These are phyloP conservation scores for Luzula sylvatica DNA, from an alignment of 176 grass and related monocot genomes.

Conservation along the genomic window DNA sequence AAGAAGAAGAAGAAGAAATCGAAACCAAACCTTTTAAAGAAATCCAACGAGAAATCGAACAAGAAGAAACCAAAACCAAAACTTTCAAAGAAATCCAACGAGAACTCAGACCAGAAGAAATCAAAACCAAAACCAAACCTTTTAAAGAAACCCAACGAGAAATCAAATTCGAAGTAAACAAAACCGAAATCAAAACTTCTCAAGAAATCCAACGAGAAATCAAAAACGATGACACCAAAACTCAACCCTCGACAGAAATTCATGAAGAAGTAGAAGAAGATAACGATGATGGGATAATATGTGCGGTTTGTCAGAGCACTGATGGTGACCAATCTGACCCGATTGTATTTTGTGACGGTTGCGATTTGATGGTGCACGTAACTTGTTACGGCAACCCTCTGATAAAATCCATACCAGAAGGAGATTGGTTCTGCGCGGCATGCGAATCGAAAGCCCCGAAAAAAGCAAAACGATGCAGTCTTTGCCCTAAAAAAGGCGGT, in stretches of 20 bases:
- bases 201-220: background rate
- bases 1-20: slow-evolving; percentile 1
- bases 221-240: background rate
- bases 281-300: slow-evolving; percentile 61
- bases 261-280: slow-evolving; percentile 19
- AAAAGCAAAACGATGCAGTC: slow-evolving; percentile 38
- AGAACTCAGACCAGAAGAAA: slow-evolving; percentile 1
- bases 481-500: slow-evolving; percentile 56
- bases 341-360: slow-evolving; percentile 94
- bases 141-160: background rate
- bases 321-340: slow-evolving; percentile 77
- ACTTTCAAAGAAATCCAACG: background rate
- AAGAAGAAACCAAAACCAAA: slow-evolving; percentile 2
- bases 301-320: slow-evolving; percentile 69
- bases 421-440: slow-evolving; percentile 77
- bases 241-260: background rate
- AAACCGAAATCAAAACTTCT: background rate
- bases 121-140: slow-evolving; percentile 4
- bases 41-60: background rate
- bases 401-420: slow-evolving; percentile 50
- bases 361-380: slow-evolving; percentile 87
- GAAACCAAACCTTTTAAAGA: background rate
- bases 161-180: background rate
- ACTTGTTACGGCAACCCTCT: slow-evolving; percentile 83
- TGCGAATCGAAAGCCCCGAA: slow-evolving; percentile 22